Percentiles rank a stretch among this genome's conserved stretches.
Conservation (phyloP, 495 filamentous ascomycete genomes). For the Aspergillus panamensis region DNA sequence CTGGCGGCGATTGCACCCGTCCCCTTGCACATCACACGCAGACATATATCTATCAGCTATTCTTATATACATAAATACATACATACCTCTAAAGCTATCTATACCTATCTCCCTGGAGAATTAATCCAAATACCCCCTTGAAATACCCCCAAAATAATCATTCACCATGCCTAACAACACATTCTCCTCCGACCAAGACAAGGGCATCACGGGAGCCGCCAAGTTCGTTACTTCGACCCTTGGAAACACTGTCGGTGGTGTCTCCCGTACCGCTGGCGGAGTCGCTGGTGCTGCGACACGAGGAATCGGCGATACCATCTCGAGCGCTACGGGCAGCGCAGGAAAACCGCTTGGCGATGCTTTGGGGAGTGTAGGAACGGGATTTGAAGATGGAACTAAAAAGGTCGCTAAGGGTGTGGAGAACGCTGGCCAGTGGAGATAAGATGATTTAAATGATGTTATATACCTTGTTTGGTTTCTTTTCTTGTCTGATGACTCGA, state of each 20-base stretch:
- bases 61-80: too few relatives aligned
- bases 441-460: not conserved
- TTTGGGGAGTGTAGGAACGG: slow-evolving; percentile 55
- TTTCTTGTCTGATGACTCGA: not conserved
- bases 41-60: too few relatives aligned
- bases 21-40: too few relatives aligned
- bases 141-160: not conserved
- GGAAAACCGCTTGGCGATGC: slow-evolving; percentile 66
- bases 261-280: slow-evolving; percentile 64
- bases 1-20: too few relatives aligned
- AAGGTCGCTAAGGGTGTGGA: slow-evolving; percentile 60
- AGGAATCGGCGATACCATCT: slow-evolving; percentile 62
- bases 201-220: slow-evolving; percentile 38
- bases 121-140: not conserved
- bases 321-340: slow-evolving; percentile 56
- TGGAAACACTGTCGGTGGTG: slow-evolving; percentile 61
- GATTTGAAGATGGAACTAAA: slow-evolving; percentile 56
- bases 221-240: slow-evolving; percentile 49
- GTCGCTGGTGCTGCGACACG: slow-evolving; percentile 65
- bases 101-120: not conserved
- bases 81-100: not conserved
- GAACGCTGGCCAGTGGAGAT: slow-evolving; percentile 66
- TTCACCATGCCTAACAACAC: slow-evolving; percentile 18
- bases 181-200: slow-evolving; percentile 28
- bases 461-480: slow-evolving; percentile 20